Conservation (phyloP, 1,284 basidiomycete species). For the Sanghuangporus baumii region DNA sequence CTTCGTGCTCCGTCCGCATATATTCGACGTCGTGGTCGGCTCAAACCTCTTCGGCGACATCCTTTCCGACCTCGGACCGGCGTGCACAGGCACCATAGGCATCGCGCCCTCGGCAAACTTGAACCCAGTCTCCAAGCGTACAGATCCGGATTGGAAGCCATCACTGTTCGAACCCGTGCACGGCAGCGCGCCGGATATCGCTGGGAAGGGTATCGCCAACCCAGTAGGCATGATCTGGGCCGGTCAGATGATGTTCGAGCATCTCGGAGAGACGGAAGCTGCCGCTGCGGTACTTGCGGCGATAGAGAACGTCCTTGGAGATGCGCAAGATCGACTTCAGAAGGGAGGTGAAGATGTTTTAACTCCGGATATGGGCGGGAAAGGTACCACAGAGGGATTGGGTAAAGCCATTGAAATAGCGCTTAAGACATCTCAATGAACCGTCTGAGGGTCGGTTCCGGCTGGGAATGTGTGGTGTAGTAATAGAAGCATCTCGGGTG, state of each 20-base stretch:
- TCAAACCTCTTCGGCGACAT: slow-evolving; percentile 54
- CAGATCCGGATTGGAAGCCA: slow-evolving; percentile 30
- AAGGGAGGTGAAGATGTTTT: slow-evolving; percentile 11
- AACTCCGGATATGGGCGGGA: slow-evolving; percentile 18
- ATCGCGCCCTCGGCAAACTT: slow-evolving; percentile 53
- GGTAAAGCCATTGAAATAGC: slow-evolving; percentile 15
- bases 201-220: slow-evolving; percentile 70
- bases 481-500: no score
- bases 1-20: slow-evolving; percentile 46
- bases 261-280: slow-evolving; percentile 46
- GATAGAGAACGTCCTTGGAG: slow-evolving; percentile 37
- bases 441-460: not conserved
- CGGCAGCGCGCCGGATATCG: slow-evolving; percentile 71
- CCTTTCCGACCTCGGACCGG: slow-evolving; percentile 49
- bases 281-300: slow-evolving; percentile 44
- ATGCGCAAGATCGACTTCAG: slow-evolving; percentile 11
- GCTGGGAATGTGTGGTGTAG: no score
- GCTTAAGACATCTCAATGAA: not conserved
- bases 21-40: slow-evolving; percentile 48
- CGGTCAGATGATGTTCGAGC: slow-evolving; percentile 49
- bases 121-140: slow-evolving; percentile 38
- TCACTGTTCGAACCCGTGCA: slow-evolving; percentile 50
- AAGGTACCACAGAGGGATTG: slow-evolving; percentile 12
- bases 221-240: slow-evolving; percentile 67
- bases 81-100: slow-evolving; percentile 52